Percentiles rank a stretch among this genome's conserved stretches.
phyloP scores from a whole-genome alignment of 139 green algal species.

The Closterium sp. region DNA sequence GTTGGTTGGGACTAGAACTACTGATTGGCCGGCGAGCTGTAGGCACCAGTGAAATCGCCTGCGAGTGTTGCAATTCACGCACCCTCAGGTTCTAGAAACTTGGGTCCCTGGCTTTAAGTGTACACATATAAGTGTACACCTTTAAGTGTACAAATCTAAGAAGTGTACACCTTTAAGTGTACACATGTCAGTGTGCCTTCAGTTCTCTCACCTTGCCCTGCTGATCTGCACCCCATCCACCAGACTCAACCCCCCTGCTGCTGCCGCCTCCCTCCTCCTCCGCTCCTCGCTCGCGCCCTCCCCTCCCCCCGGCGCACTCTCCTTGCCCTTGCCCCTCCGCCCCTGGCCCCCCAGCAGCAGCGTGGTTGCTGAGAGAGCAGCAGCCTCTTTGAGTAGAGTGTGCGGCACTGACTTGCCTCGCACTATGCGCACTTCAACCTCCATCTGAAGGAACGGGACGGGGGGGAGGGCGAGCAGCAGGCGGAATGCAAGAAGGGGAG shows the following conservation, averaged over 20 bases:
- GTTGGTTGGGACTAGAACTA: no score
- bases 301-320: background rate
- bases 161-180: no score
- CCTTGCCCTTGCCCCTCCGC: background rate
- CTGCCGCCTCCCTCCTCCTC: background rate
- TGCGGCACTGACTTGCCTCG: background rate
- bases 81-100: no score
- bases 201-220: background rate
- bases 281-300: background rate
- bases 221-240: background rate
- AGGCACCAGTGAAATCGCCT: no score
- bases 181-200: no score
- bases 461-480: no score
- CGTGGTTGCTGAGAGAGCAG: background rate
- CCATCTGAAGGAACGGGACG: background rate
- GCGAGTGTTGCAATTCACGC: no score
- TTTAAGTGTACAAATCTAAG: no score
- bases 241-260: background rate
- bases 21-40: no score
- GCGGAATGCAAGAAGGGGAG: no score
- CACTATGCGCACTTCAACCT: conserved; percentile 3
- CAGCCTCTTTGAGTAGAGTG: background rate
- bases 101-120: no score
- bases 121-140: no score
- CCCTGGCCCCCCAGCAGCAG: background rate